Evolutionary conservation across 345 rosid species (phyloP).

Genomic region (Lenwebbia sp.): DNA sequence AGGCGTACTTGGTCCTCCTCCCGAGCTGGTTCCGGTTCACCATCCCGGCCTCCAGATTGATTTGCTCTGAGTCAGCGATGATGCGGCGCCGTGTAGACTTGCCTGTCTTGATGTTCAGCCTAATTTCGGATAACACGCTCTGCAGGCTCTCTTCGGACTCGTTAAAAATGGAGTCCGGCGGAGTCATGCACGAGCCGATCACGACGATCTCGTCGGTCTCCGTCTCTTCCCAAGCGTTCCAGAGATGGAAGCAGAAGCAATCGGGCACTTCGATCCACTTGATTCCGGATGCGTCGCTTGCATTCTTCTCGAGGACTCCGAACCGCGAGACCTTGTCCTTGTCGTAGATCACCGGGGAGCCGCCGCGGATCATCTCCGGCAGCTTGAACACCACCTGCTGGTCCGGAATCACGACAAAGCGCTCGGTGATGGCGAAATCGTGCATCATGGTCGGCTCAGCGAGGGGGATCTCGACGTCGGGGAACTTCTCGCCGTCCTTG

Average conservation of each 20-base stretch:
- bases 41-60: conserved; percentile 96
- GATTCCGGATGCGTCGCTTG: conserved; percentile 37
- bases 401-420: conserved; percentile 77
- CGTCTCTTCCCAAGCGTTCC: conserved; percentile 97
- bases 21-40: conserved; percentile 77
- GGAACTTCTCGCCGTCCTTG: conserved; percentile 54
- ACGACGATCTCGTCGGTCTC: conserved; percentile 80
- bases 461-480: conserved; percentile 71
- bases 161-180: conserved; percentile 91
- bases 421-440: conserved; percentile 84
- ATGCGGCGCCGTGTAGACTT: conserved; percentile 61
- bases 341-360: conserved; percentile 86
- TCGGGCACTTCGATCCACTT: conserved; percentile 77
- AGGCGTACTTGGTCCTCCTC: conserved; percentile 61
- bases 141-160: conserved; percentile 71
- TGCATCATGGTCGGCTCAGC: conserved; percentile 87
- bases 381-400: conserved; percentile 92
- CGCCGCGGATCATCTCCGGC: conserved; percentile 71
- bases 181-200: conserved; percentile 98
- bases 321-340: conserved; percentile 61
- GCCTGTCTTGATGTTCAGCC: conserved; percentile 75
- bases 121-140: conserved; percentile 75
- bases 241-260: conserved; percentile 81
- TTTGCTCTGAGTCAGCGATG: conserved; percentile 41
- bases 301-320: conserved; percentile 58